Evolutionary conservation across 179 eudicot species (phyloP).

Genomic region (Vitellaria paradoxa): DNA sequence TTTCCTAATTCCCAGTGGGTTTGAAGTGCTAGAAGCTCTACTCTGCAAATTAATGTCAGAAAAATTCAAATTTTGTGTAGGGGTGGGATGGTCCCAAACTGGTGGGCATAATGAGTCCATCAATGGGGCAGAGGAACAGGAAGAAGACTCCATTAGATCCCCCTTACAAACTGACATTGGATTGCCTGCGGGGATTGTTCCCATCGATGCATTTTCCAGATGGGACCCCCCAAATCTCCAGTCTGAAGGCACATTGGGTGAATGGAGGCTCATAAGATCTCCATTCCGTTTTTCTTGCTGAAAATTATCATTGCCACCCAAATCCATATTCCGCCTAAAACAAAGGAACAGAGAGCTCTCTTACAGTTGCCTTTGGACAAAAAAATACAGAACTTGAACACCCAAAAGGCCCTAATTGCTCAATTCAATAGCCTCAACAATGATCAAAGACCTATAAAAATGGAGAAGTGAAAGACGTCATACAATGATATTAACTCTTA

Average conservation of each 20-base stretch:
- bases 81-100: constrained; percentile 63
- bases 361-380: not conserved
- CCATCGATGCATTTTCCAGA: constrained; percentile 47
- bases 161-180: constrained; percentile 34
- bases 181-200: constrained; percentile 36
- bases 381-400: constrained; percentile 2
- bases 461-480: constrained; percentile 6
- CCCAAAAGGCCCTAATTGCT: constrained; percentile 18
- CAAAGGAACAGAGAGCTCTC: constrained; percentile 14
- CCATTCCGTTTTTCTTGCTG: constrained; percentile 56
- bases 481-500: constrained; percentile 9
- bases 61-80: constrained; percentile 43
- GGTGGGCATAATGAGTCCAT: constrained; percentile 58
- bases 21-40: constrained; percentile 34
- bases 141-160: constrained; percentile 28
- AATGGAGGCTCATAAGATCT: constrained; percentile 39
- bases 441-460: constrained; percentile 16
- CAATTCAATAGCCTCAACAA: constrained; percentile 1
- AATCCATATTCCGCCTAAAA: constrained; percentile 35
- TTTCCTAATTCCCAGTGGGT: constrained; percentile 22
- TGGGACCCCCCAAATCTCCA: constrained; percentile 53
- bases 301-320: constrained; percentile 44
- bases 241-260: constrained; percentile 49
- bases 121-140: constrained; percentile 53
- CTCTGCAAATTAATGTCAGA: constrained; percentile 53